These are phyloP conservation scores for Chaetomium tenue DNA, from an alignment of 495 filamentous ascomycete genomes.

Conservation along the genomic window DNA sequence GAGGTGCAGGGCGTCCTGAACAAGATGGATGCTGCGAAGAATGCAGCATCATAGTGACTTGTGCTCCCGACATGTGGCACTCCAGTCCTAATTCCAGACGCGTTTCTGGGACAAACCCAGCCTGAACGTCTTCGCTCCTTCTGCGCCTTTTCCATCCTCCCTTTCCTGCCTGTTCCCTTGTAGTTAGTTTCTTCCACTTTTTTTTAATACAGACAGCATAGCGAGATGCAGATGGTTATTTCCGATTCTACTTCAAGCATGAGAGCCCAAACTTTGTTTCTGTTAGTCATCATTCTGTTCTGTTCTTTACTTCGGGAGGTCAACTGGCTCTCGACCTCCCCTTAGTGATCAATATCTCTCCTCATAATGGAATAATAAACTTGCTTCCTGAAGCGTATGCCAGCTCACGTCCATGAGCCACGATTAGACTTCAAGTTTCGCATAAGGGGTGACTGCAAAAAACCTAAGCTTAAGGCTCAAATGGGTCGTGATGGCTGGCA, in stretches of 20 bases:
- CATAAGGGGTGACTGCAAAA: neutral
- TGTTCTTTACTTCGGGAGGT: neutral
- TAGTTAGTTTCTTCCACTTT: too few species aligned
- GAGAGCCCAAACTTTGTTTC: neutral
- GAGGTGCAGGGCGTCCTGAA: constrained; percentile 67
- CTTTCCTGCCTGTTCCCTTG: too few species aligned
- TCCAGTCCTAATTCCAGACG: too few species aligned
- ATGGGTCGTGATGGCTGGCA: neutral
- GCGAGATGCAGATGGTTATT: neutral
- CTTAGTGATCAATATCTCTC: neutral
- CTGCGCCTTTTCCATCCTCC: too few species aligned
- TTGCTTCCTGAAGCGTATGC: neutral
- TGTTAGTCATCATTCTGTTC: neutral
- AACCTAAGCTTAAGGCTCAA: neutral
- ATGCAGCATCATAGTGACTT: neutral
- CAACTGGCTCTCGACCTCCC: neutral
- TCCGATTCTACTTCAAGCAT: neutral
- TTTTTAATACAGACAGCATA: neutral
- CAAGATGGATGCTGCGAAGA: constrained; percentile 55
- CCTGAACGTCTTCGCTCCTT: too few species aligned
- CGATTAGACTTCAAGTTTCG: neutral
- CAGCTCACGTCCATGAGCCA: neutral
- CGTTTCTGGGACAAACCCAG: too few species aligned
- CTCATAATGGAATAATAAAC: constrained; percentile 1
- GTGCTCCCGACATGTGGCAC: too few species aligned